Conservation (phyloP, 225 moss, liverwort and hornwort species). For the Pseudisothecium myosuroides region DNA sequence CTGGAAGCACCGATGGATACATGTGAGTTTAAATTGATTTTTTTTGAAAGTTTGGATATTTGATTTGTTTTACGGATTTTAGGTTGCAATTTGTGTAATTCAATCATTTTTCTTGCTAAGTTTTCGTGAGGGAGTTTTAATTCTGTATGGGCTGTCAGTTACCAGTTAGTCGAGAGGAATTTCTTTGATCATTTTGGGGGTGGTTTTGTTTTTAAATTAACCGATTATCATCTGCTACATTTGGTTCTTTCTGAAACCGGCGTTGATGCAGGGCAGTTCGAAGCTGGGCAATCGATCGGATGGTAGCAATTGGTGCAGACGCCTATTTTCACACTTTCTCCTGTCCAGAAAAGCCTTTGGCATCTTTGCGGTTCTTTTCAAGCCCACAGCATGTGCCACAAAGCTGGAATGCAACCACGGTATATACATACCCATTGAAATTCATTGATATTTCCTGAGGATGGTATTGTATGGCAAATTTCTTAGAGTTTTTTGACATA, state of each 20-base stretch:
- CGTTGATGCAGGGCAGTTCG: conserved; percentile 80
- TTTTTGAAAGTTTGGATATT: not conserved
- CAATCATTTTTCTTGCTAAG: not conserved
- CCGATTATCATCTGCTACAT: not conserved
- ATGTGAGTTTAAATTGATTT: conserved; percentile 39
- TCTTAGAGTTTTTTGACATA: not conserved
- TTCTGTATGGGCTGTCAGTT: not conserved
- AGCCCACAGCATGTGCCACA: conserved; percentile 22
- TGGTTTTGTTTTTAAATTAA: not conserved
- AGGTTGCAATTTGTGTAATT: not conserved
- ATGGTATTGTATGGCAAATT: not conserved
- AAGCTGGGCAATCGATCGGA: conserved; percentile 71
- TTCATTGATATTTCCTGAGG: not conserved
- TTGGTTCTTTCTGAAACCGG: conserved; percentile 12
- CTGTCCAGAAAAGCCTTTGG: conserved; percentile 36
- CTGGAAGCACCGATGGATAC: conserved; percentile 26
- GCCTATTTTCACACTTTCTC: conserved; percentile 76
- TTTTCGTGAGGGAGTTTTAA: not conserved
- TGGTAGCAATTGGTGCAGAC: conserved; percentile 71
- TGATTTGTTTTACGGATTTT: not conserved
- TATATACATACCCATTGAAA: not conserved
- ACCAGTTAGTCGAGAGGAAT: not conserved
- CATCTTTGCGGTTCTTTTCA: conserved; percentile 49
- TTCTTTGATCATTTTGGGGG: not conserved
- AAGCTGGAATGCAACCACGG: conserved; percentile 25